phyloP scores from a whole-genome alignment of 2,329 filamentous ascomycete species.

The Penicillium capsulatum region DNA sequence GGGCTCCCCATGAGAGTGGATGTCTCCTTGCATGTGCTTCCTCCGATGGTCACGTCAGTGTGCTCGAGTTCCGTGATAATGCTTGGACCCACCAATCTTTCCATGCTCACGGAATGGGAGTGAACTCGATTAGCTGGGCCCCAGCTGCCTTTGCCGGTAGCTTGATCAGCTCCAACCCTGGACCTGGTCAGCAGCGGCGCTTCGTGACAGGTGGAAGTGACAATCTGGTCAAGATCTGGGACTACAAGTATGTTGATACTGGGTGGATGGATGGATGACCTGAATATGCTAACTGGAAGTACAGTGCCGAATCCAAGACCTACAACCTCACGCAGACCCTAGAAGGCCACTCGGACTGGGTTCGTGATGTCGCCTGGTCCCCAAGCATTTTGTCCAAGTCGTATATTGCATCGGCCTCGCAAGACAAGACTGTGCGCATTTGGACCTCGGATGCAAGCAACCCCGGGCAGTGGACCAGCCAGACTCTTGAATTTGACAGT shows the following conservation, averaged over 20 bases:
- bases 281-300: slow-evolving; percentile 7
- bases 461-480: slow-evolving; percentile 74
- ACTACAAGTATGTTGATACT: slow-evolving; percentile 57
- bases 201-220: slow-evolving; percentile 96
- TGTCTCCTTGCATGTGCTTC: slow-evolving; percentile 93
- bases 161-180: slow-evolving; percentile 68
- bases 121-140: slow-evolving; percentile 95
- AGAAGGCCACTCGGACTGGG: slow-evolving; percentile 87
- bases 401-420: slow-evolving; percentile 91
- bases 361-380: slow-evolving; percentile 94
- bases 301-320: slow-evolving; percentile 48
- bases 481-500: slow-evolving; percentile 80
- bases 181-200: slow-evolving; percentile 63
- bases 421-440: slow-evolving; percentile 96
- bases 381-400: slow-evolving; percentile 92
- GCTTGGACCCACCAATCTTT: slow-evolving; percentile 87
- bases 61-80: slow-evolving; percentile 96
- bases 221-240: slow-evolving; percentile 91
- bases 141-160: slow-evolving; percentile 79
- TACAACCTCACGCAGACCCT: slow-evolving; percentile 57
- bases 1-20: slow-evolving; percentile 94
- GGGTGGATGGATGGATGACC: no score
- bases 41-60: slow-evolving; percentile 86
- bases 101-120: slow-evolving; percentile 85
- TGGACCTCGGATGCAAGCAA: slow-evolving; percentile 75